Conservation (phyloP, 306 rosid species). For the Heteromeles arbutifolia region DNA sequence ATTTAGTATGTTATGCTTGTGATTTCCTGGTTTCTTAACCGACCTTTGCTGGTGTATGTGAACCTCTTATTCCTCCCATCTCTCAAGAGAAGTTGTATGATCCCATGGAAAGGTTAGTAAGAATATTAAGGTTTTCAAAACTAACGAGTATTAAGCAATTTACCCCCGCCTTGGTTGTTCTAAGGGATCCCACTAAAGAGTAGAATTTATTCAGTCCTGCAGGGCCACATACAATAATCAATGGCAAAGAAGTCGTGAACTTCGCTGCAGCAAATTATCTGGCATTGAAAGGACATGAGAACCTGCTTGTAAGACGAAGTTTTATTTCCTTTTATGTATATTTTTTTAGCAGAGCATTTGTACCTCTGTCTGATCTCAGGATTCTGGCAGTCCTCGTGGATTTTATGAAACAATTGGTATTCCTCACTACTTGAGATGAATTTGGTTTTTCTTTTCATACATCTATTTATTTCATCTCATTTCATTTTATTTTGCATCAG, state of each 20-base stretch:
- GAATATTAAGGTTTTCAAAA: not conserved
- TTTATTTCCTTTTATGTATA: slow-evolving; percentile 11
- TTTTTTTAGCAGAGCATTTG: slow-evolving; percentile 12
- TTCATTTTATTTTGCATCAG: slow-evolving; percentile 16
- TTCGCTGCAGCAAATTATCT: slow-evolving; percentile 95
- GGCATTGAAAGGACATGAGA: slow-evolving; percentile 75
- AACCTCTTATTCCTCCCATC: slow-evolving; percentile 77
- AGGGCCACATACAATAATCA: slow-evolving; percentile 65
- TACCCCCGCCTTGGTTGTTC: not conserved
- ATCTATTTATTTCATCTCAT: not conserved
- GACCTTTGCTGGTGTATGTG: not conserved
- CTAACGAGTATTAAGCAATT: not conserved
- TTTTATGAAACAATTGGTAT: slow-evolving; percentile 95
- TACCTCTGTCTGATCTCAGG: slow-evolving; percentile 42
- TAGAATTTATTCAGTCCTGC: slow-evolving; percentile 76
- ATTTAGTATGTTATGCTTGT: no score
- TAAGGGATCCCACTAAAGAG: not conserved
- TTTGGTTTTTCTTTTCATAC: not conserved
- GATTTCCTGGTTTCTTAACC: no score
- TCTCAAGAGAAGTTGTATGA: slow-evolving; percentile 57
- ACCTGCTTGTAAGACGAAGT: slow-evolving; percentile 60
- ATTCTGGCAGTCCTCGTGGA: slow-evolving; percentile 90
- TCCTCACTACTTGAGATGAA: slow-evolving; percentile 18
- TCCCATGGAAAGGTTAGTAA: slow-evolving; percentile 94
- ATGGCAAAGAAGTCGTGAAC: slow-evolving; percentile 90